Evolutionary conservation across 306 rosid species (phyloP), one percentile per base, ranked within the genome.

Genomic region (Castanopsis chinensis): DNA sequence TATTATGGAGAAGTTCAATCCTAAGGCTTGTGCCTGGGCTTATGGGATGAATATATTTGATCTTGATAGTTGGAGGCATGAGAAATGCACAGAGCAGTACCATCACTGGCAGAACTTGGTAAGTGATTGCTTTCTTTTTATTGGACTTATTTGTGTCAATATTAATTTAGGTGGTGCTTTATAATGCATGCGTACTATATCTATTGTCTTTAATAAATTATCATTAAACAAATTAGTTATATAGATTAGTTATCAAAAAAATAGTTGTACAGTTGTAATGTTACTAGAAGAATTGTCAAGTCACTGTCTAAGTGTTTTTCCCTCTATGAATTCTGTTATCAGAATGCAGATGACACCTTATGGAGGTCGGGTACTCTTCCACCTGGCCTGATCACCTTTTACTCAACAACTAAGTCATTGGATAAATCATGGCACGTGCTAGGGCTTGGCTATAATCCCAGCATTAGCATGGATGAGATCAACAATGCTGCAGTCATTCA

Each of bases 351-450:
- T 58, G 81, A 84, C 18, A 74, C 92, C 6, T 73, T 96, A 69
- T 96, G 97, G 94, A 93, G 87, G 68, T 65, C 67, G 5, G 94
- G 97, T 82, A 88, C 91, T 8, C 89, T 89, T 65, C 79, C 99
- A 5, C 94, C 97, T 5, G 97, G 97, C 77, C 82, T 96, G 88
- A 84, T 96, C 83, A 93, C 97, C 78, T 96, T 93, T 85, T 93
- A 93, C 90, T 84, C 98, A 18, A 75, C 89, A 71, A 93, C 98
- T 49, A 96, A 93, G 88, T 91, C 98, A 33, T 75, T 96, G 83
- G 98, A 96, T 88, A 96, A 92, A 88, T 91, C 98, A 53, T 96
- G 99, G 99, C 99, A 96, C 43, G 99, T 96, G 53, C 99, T 89
- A n/a, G 99, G 98, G 35, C 89, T 96, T 64, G 98, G 99, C 43